Evolutionary conservation across 306 rosid genomes (phyloP).

Genomic region (Dryas octopetala): DNA sequence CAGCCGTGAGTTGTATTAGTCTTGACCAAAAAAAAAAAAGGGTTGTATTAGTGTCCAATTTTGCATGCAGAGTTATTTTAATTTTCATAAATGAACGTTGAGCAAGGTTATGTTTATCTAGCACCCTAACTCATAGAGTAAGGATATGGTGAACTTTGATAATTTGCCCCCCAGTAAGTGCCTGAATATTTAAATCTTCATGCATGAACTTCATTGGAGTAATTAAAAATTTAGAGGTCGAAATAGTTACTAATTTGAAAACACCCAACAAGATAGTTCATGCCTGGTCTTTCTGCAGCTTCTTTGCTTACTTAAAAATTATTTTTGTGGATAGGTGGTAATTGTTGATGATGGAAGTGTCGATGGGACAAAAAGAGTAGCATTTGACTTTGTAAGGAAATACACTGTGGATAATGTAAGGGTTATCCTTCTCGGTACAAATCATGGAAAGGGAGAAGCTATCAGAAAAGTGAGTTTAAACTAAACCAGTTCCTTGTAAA

Average conservation of each 20-base stretch:
- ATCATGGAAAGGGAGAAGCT: slow-evolving; percentile 98
- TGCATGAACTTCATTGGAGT: not conserved
- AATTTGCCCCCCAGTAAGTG: not conserved
- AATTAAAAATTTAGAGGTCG: not conserved
- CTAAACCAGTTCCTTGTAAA: slow-evolving; percentile 26
- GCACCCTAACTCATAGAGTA: not conserved
- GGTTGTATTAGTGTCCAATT: not conserved
- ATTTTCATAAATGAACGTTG: not conserved
- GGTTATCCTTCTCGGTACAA: slow-evolving; percentile 86
- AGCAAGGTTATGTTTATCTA: not conserved
- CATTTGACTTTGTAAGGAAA: slow-evolving; percentile 78
- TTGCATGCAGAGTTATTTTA: not conserved
- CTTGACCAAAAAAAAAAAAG: too few relatives aligned
- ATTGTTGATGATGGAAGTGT: slow-evolving; percentile 91
- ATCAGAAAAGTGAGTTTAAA: slow-evolving; percentile 91
- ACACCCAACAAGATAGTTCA: not conserved
- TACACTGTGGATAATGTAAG: slow-evolving; percentile 76
- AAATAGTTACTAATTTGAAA: not conserved
- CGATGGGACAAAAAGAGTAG: slow-evolving; percentile 87
- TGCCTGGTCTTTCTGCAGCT: not conserved
- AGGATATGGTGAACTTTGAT: not conserved
- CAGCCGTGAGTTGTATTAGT: not conserved
- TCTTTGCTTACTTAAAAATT: slow-evolving; percentile 18
- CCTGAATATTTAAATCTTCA: not conserved
- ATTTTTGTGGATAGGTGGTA: slow-evolving; percentile 57